Conservation (phyloP, 2,329 filamentous ascomycete genomes). For the Zymoseptoria pseudotritici region DNA sequence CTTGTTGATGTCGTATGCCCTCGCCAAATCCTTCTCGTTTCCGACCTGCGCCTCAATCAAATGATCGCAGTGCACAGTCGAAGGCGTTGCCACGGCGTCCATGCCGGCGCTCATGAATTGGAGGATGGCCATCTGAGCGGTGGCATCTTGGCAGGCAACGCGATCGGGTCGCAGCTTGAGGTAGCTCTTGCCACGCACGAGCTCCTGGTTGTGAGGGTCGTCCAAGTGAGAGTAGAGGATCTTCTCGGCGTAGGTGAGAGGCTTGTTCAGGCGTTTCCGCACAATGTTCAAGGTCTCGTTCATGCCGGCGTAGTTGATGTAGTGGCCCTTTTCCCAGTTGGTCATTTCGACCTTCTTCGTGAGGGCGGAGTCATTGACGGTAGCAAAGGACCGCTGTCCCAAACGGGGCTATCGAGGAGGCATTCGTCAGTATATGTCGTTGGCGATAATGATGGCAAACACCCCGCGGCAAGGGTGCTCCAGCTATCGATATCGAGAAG, state of each 20-base stretch:
- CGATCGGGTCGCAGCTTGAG: constrained; percentile 94
- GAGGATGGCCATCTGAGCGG: constrained; percentile 97
- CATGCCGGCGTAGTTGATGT: constrained; percentile 99
- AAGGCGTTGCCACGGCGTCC: constrained; percentile 87
- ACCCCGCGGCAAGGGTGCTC: background rate
- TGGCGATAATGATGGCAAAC: background rate
- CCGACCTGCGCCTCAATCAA: constrained; percentile 97
- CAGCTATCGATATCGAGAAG: constrained; percentile 9
- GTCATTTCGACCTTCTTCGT: constrained; percentile 97
- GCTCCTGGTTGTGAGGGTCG: constrained; percentile 91
- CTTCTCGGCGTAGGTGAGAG: constrained; percentile 95
- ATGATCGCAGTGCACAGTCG: constrained; percentile 97
- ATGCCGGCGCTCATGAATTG: constrained; percentile 99
- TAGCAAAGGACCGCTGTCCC: constrained; percentile 64
- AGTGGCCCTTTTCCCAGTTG: constrained; percentile 91
- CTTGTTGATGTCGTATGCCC: constrained; percentile 80
- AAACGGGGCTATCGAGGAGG: constrained; percentile 21
- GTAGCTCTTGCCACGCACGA: constrained; percentile 91
- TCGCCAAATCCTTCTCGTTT: constrained; percentile 84
- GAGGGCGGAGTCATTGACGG: constrained; percentile 75
- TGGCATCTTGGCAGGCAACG: constrained; percentile 98
- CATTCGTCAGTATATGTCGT: constrained; percentile 12
- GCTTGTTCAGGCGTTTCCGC: constrained; percentile 79
- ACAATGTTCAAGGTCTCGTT: constrained; percentile 93
- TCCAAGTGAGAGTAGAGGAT: constrained; percentile 98